Base-by-base conservation (phyloP, 352 stramenopile species). In the Peronospora destructor region DNA sequence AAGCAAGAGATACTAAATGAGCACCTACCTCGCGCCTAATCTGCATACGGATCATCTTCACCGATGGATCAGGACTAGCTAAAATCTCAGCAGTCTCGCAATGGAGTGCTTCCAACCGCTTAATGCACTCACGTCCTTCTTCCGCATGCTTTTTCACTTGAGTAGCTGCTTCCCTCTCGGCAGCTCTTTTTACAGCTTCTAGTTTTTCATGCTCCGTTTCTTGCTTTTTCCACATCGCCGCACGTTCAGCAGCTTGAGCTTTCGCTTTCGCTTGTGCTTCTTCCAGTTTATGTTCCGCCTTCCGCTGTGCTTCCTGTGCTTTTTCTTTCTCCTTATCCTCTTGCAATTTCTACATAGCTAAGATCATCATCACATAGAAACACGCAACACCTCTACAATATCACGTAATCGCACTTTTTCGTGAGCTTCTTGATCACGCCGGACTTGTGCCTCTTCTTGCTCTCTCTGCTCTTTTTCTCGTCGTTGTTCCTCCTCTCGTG, bases 41-140 rank as follows among this genome's bases (percentile, higher is more conserved):
- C 19, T 85, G 69, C 43, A 91, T 67, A 37, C 80, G 77, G 19
- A 85, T 71, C 26, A 64, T 62, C 61, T 91, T 91, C 45, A 86
- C 64, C 2, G 52, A 28, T 10, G 66, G 64, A 36, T 87, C 67
- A 9, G 56, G 48, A 32, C 51, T 80, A 13, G 66, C 70, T 3
- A 83, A 56, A 17, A 91, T 85, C 39, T 71, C 57, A 7, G 68
- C 49, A 0, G 60, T 72, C 13, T 68, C 53, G 10, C 52, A 45
- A 19, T 88, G 69, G 11, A 89, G 69, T 25, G 56, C 63, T 48
- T 86, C 56, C 34, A 88, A 47, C 0, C 71, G 67, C 21, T 68
- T 61, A 1, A 85, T 56, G 11, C 74, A 67, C 16, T 61, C 65
- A 10, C 65, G 47, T 2, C 72, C 79, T 32, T 85, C 68, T 17